A percentile compares a stretch with the other conserved stretches of the same genome.
Evolutionary conservation across 192 early-diverging fungal genomes (phyloP).

Genomic region (Phycomyces blakesleeanus): DNA sequence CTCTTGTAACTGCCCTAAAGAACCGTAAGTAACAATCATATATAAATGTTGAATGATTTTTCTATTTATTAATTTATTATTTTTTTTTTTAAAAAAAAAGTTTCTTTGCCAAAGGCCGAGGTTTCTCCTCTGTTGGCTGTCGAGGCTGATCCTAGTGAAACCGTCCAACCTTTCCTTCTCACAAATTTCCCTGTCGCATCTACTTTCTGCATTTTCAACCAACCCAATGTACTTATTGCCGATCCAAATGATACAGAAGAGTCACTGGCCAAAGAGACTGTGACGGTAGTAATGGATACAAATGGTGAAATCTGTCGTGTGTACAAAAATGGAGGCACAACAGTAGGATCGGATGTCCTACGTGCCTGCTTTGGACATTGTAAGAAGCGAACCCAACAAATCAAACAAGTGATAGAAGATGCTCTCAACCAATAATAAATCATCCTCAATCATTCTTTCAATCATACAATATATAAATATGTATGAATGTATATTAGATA

Average conservation of each 20-base stretch:
- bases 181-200: conserved; percentile 46
- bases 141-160: conserved; percentile 48
- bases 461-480: too few species aligned
- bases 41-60: too few species aligned
- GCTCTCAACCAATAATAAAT: conserved; percentile 6
- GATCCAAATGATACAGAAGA: conserved; percentile 78
- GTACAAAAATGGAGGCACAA: conserved; percentile 56
- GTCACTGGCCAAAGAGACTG: conserved; percentile 43
- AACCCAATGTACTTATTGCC: conserved; percentile 44
- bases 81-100: too few species aligned
- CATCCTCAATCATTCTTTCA: neutral
- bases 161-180: conserved; percentile 44
- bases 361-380: conserved; percentile 42
- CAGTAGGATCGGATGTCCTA: conserved; percentile 40
- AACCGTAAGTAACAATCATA: conserved; percentile 62
- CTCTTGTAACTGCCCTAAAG: conserved; percentile 73
- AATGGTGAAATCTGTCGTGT: conserved; percentile 48
- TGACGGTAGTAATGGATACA: conserved; percentile 61
- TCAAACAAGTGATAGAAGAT: conserved; percentile 18
- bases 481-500: too few species aligned
- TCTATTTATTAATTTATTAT: too few species aligned
- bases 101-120: conserved; percentile 66
- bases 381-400: conserved; percentile 40
- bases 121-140: conserved; percentile 64
- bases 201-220: conserved; percentile 67